These are phyloP conservation scores for Ogataea paradorogensis DNA, from an alignment of 805 yeast species.

Conservation along the genomic window DNA sequence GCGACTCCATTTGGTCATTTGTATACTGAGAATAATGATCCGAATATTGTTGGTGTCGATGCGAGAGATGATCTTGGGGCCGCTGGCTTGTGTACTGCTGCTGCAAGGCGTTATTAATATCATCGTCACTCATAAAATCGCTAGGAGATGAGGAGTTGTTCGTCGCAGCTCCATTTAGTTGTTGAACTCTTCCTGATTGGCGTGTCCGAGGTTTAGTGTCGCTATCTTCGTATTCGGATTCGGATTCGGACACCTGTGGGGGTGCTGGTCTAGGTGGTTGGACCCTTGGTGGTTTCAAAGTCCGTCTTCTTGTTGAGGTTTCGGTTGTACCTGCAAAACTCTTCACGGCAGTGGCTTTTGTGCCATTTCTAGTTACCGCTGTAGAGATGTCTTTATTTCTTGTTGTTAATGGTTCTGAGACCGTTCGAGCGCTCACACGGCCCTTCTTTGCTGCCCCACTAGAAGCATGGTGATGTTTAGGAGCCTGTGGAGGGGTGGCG, in stretches of 20 bases:
- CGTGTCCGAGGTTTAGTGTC: constrained; percentile 5
- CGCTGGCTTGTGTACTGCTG: constrained; percentile 14
- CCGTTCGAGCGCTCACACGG: constrained; percentile 19
- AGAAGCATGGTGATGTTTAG: constrained; percentile 66
- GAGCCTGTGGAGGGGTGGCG: constrained; percentile 55
- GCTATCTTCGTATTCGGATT: constrained; percentile 11
- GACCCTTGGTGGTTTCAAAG: constrained; percentile 9
- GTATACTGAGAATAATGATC: constrained; percentile 5
- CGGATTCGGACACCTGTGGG: constrained; percentile 3
- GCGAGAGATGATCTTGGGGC: constrained; percentile 1
- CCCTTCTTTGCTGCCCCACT: constrained; percentile 37
- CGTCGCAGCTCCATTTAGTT: constrained; percentile 7
- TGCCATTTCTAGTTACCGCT: neutral
- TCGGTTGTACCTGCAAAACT: constrained; percentile 5
- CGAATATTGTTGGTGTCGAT: constrained; percentile 3
- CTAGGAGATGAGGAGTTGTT: constrained; percentile 45
- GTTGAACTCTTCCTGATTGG: neutral
- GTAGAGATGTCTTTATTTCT: constrained; percentile 9
- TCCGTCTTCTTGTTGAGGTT: constrained; percentile 3
- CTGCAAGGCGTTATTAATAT: constrained; percentile 41
- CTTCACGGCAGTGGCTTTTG: constrained; percentile 1
- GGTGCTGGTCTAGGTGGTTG: neutral
- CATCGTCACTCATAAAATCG: constrained; percentile 54
- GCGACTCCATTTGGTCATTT: constrained; percentile 9
- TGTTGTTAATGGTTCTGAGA: constrained; percentile 9